Evolutionary conservation across 176 grass and related monocot species (phyloP), one percentile per base, ranked within the genome.

Genomic region (Bonia amplexicaulis): DNA sequence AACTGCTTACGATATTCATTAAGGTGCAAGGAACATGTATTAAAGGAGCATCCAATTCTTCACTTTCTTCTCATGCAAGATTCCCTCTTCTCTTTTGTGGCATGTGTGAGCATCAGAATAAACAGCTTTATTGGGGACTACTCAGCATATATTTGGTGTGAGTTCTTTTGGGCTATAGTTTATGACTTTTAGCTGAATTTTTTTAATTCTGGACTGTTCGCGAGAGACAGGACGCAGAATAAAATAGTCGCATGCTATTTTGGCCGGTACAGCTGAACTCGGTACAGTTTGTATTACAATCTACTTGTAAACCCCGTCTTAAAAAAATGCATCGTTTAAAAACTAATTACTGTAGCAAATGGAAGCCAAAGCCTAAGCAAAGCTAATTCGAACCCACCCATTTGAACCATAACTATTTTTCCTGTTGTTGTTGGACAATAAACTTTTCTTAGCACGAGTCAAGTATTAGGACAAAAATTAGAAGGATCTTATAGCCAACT

Each of bases 1-100:
- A 68, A 80, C 71, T 69, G n/a, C 80, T 69, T 80, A 20, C 7
- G 44, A 39, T 73, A 74, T 84, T 53, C 58, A 48, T 57, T 87
- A 79, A 45, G 85, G 42, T 74, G 66, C 84, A 79, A 87, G 88
- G 51, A 83, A 73, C 80, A 76, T 54, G 59, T 35, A 22, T 87
- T 19, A 46, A 54, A 47, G 33, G 69, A 80, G 85, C 69, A 84
- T 35, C 77, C 23, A 15, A 33, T 70, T 80, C 85, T 76, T 75
- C 69, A 61, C 89, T 87, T 87, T 76, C 31, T 75, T 87, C 45
- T 69, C 60, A 69, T 76, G 35, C 80, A 46, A 84, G 31, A 84
- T 84, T 80, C 67, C 5, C 55, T 69, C 75, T 62, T 80, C 75
- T 61, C 22, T 74, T 74, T 79, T 74, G 19, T 69, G 51, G 37